Evolutionary conservation across 228 moss, liverwort and hornwort species (phyloP), one percentile per base, ranked within the genome.

Genomic region (Sphagnum fallax): DNA sequence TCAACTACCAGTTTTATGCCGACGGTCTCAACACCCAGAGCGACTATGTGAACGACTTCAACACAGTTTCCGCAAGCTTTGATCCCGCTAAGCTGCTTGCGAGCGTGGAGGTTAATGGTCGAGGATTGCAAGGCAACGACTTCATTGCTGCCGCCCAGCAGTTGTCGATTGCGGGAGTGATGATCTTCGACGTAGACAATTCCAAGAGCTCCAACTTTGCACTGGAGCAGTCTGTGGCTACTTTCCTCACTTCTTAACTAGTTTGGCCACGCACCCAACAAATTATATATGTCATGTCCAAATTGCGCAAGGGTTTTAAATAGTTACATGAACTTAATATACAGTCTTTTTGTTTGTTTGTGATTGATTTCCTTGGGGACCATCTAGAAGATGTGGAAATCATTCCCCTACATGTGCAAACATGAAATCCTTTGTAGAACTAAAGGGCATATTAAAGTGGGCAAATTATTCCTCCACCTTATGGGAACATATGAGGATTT

Each of bases 1-100:
- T 85, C 49, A 81, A 78, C 59, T 85, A 71, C 69, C 81, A 81
- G 65, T 85, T 85, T 60, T 85, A 81, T 47, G 60, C 53, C 5
- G 65, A 66, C 9, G 62, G 62, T 18, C 61, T 76, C 0, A 47
- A 9, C 57, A 73, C 72, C 1, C 71, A 66, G 66, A 66, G 60
- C 48, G 75, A 62, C 5, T 76, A 59, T 6, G 71, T 76, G 10
- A 66, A 63, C 8, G 50, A 48, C 12, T 77, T 68, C 68, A 77
- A 77, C 64, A 49, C 5, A 4, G 77, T 77, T 5, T 62, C 53
- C 8, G 47, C 14, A 4, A 55, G 32, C 16, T 77, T 77, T n/a
- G 72, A 69, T 16, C 8, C 5, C 4, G 64, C 13, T 16, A 72
- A 77, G 51, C 67, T 69, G 14, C 12, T 77, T 67, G 68, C 68